Evolutionary conservation across 2,329 filamentous ascomycete species (phyloP).

Genomic region (Fusarium sp.): DNA sequence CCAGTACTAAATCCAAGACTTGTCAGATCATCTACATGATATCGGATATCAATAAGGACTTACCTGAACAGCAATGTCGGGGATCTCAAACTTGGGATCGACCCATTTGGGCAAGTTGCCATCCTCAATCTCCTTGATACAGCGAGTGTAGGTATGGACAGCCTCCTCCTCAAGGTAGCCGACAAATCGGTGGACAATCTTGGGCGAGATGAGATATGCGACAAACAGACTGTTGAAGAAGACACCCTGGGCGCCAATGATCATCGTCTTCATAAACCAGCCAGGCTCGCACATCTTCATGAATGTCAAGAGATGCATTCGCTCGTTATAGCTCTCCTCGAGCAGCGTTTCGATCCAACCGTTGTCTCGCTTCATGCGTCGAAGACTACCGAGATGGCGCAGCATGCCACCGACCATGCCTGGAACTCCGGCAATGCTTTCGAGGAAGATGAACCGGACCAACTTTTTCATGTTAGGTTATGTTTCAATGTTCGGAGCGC

Average conservation of each 20-base stretch:
- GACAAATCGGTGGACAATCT: slow-evolving; percentile 94
- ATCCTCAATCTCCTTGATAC: slow-evolving; percentile 87
- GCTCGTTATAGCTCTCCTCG: slow-evolving; percentile 92
- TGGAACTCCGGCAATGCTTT: slow-evolving; percentile 94
- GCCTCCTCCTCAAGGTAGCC: slow-evolving; percentile 98
- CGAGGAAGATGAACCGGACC: slow-evolving; percentile 90
- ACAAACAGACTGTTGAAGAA: slow-evolving; percentile 97
- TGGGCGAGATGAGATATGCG: slow-evolving; percentile 87
- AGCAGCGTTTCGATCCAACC: slow-evolving; percentile 96
- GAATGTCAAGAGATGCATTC: slow-evolving; percentile 94
- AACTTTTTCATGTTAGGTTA: slow-evolving; percentile 61
- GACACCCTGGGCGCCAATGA: slow-evolving; percentile 92
- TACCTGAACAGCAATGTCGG: slow-evolving; percentile 84
- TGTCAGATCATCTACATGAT: slow-evolving; percentile 11
- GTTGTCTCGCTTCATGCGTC: slow-evolving; percentile 91
- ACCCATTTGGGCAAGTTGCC: slow-evolving; percentile 89
- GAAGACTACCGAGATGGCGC: slow-evolving; percentile 86
- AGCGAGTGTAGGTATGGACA: slow-evolving; percentile 93
- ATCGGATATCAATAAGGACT: slow-evolving; percentile 23
- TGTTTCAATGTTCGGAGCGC: not conserved
- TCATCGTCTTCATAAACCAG: slow-evolving; percentile 92
- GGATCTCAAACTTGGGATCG: slow-evolving; percentile 77
- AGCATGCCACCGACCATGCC: slow-evolving; percentile 98
- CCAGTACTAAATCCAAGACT: slow-evolving; percentile 76
- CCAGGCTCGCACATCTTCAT: slow-evolving; percentile 85